These are phyloP conservation scores for Tolypocladium nubicola DNA, from an alignment of 2,329 filamentous ascomycete genomes.

Conservation along the genomic window DNA sequence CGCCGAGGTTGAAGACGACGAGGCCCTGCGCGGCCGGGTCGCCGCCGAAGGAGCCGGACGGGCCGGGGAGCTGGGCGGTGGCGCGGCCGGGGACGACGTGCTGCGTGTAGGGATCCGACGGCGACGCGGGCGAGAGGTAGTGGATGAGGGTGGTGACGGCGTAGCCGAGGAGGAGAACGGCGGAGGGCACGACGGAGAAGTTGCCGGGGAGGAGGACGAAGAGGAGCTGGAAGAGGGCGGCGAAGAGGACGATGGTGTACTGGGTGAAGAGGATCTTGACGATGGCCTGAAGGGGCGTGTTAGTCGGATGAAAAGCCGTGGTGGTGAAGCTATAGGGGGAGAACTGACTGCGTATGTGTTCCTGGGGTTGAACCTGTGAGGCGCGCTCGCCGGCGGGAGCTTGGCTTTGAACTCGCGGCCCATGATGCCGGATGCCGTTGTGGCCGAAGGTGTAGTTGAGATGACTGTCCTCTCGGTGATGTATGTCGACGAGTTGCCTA, in stretches of 20 bases:
- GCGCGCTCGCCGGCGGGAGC: constrained; percentile 11
- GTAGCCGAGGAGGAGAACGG: constrained; percentile 17
- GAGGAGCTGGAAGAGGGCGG: constrained; percentile 22
- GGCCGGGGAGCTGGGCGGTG: constrained; percentile 21
- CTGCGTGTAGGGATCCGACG: constrained; percentile 6
- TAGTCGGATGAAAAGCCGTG: neutral
- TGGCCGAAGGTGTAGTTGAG: too few species aligned
- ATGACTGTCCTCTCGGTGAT: too few species aligned
- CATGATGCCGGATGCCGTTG: neutral
- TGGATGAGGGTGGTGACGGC: constrained; percentile 19
- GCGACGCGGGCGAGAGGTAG: constrained; percentile 2
- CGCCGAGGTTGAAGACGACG: constrained; percentile 34
- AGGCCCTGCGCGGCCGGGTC: constrained; percentile 17
- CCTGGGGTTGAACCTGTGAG: constrained; percentile 2
- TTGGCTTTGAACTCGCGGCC: constrained; percentile 12
- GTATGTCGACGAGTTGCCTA: too few species aligned
- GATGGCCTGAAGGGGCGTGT: neutral
- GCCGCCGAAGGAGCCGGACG: constrained; percentile 14
- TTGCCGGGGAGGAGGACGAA: constrained; percentile 21
- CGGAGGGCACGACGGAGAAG: constrained; percentile 23
- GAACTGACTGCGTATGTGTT: neutral
- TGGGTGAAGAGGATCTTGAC: constrained; percentile 24
- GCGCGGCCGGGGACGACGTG: constrained; percentile 20
- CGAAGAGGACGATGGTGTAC: constrained; percentile 19
- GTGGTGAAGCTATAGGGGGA: neutral